A percentile compares a stretch with the other conserved stretches of the same genome.
phyloP scores from a whole-genome alignment of 371 early-diverging fungal species.

The Lichtheimia ornata region DNA sequence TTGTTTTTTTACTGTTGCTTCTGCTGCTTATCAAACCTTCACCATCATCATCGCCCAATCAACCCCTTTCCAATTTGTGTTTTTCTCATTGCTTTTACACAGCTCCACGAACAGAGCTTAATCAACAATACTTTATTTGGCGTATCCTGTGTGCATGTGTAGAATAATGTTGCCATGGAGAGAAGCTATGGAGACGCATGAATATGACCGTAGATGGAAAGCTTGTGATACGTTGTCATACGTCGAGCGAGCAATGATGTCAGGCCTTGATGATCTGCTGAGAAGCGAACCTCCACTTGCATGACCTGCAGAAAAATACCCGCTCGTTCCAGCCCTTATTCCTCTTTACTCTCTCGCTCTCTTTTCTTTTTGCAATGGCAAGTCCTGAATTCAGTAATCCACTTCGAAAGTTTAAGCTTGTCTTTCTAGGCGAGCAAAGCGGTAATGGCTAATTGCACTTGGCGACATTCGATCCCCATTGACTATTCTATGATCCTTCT shows the following conservation, averaged over 20 bases:
- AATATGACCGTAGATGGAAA: too few species aligned
- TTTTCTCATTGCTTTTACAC: not conserved
- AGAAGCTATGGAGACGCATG: too few species aligned
- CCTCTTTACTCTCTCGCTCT: slow-evolving; percentile 1
- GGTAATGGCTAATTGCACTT: slow-evolving; percentile 54
- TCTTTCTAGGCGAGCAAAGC: slow-evolving; percentile 95
- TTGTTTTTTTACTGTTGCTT: not conserved
- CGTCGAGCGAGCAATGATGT: too few species aligned
- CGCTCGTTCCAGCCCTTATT: not conserved
- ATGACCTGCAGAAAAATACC: too few species aligned
- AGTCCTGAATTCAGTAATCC: slow-evolving; percentile 61
- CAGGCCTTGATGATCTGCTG: too few species aligned
- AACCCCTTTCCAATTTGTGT: not conserved
- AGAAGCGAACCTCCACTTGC: too few species aligned
- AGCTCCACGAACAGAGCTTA: not conserved
- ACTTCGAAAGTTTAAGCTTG: slow-evolving; percentile 88
- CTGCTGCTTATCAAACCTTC: not conserved
- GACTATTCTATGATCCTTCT: not conserved
- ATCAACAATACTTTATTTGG: not conserved
- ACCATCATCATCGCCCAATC: not conserved
- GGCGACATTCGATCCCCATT: not conserved
- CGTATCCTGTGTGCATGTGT: too few species aligned
- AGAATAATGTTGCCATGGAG: too few species aligned
- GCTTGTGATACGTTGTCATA: too few species aligned
- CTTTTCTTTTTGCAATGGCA: slow-evolving; percentile 19